Conservation (phyloP, 306 rosid species). For the Quercus parvula region DNA sequence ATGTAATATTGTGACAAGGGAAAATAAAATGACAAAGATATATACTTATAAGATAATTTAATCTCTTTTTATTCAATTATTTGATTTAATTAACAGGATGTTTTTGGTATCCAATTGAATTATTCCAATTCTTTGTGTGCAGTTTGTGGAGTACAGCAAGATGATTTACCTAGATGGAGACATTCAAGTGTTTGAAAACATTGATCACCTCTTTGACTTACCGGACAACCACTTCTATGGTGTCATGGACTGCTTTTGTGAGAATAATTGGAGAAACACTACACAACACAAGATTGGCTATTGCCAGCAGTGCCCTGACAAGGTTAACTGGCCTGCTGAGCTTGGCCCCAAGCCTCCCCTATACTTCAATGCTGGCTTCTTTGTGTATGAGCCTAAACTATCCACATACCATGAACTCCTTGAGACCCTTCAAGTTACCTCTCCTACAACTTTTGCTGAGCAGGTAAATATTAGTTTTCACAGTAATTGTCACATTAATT, state of each 20-base stretch:
- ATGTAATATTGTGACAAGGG: too few species aligned
- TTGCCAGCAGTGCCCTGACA: constrained; percentile 77
- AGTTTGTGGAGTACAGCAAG: constrained; percentile 76
- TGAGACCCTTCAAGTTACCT: constrained; percentile 21
- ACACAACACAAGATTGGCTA: constrained; percentile 58
- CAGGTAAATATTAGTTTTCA: constrained; percentile 37
- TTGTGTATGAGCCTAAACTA: constrained; percentile 57
- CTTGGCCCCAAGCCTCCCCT: constrained; percentile 67
- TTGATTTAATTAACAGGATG: too few species aligned
- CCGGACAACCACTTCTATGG: constrained; percentile 60
- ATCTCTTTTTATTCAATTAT: too few species aligned
- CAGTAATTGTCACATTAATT: not conserved
- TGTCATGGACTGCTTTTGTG: constrained; percentile 85
- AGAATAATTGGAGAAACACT: constrained; percentile 59
- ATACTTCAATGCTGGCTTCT: constrained; percentile 85
- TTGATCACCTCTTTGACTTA: constrained; percentile 66
- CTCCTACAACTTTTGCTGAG: constrained; percentile 76
- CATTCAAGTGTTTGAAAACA: constrained; percentile 65
- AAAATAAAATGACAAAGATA: too few species aligned
- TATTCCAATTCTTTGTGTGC: not conserved
- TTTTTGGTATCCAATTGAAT: too few species aligned
- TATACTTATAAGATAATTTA: too few species aligned
- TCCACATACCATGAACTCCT: constrained; percentile 51
- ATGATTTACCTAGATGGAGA: constrained; percentile 82
- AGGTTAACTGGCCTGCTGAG: constrained; percentile 52